Evolutionary conservation across 108 stramenopile species (phyloP).

Genomic region (Fragilariopsis cylindrus): DNA sequence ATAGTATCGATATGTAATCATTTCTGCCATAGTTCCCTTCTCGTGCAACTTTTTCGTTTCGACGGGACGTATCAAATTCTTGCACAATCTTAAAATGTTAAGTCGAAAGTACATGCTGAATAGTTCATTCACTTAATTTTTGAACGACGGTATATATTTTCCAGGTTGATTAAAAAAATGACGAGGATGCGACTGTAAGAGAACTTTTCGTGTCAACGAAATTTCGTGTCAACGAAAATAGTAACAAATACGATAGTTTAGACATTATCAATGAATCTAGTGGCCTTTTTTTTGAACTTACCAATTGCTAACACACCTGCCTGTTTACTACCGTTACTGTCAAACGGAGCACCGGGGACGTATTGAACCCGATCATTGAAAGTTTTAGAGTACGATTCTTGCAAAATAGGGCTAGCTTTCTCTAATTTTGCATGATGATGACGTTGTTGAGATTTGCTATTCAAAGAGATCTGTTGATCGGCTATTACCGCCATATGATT

Average conservation of each 20-base stretch:
- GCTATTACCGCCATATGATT: slow-evolving; percentile 64
- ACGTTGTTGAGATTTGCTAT: slow-evolving; percentile 34
- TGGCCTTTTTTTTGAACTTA: too few relatives aligned
- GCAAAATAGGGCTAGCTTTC: slow-evolving; percentile 72
- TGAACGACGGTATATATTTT: too few relatives aligned
- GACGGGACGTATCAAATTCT: slow-evolving; percentile 85
- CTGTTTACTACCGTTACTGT: slow-evolving; percentile 76
- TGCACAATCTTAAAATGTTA: slow-evolving; percentile 91
- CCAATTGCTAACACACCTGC: slow-evolving; percentile 81
- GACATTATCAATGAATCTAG: too few relatives aligned
- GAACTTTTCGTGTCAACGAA: too few relatives aligned
- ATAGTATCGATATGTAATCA: slow-evolving; percentile 93
- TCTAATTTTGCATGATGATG: slow-evolving; percentile 57
- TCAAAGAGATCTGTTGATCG: slow-evolving; percentile 40
- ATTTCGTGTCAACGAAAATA: too few relatives aligned
- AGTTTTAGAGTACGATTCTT: slow-evolving; percentile 80
- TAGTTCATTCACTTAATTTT: slow-evolving; percentile 62
- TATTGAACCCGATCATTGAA: slow-evolving; percentile 84
- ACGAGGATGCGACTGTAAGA: too few relatives aligned
- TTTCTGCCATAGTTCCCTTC: slow-evolving; percentile 76
- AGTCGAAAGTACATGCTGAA: slow-evolving; percentile 94
- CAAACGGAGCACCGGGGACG: slow-evolving; percentile 32
- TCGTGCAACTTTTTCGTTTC: slow-evolving; percentile 72
- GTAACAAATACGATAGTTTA: too few relatives aligned
- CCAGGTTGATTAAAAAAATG: too few relatives aligned